These are phyloP conservation scores for Hyphopichia pseudoburtonii DNA, from an alignment of 1,139 yeast genomes.

Conservation along the genomic window DNA sequence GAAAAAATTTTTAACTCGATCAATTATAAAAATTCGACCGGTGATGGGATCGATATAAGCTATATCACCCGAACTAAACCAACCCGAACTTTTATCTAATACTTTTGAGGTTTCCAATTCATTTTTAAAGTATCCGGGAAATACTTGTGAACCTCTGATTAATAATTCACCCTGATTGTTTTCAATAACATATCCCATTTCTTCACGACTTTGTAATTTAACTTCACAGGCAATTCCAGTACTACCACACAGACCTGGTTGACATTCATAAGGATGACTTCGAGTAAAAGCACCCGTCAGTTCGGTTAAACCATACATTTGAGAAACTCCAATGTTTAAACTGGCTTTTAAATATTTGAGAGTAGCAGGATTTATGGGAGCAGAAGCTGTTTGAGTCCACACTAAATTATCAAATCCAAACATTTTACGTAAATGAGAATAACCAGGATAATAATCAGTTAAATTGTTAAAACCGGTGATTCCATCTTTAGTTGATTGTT, in stretches of 20 bases:
- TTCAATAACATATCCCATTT: slow-evolving; percentile 27
- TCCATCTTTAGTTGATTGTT: slow-evolving; percentile 27
- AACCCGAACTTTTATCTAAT: slow-evolving; percentile 38
- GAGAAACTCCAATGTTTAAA: slow-evolving; percentile 32
- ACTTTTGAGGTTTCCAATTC: slow-evolving; percentile 17
- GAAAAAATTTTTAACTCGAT: slow-evolving; percentile 45
- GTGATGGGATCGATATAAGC: slow-evolving; percentile 26
- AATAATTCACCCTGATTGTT: slow-evolving; percentile 30
- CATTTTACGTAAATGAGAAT: slow-evolving; percentile 21
- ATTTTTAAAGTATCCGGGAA: slow-evolving; percentile 26
- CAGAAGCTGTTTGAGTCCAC: slow-evolving; percentile 33
- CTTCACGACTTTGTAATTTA: slow-evolving; percentile 24
- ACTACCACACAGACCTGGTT: slow-evolving; percentile 38
- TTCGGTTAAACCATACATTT: slow-evolving; percentile 41
- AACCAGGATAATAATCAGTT: slow-evolving; percentile 26
- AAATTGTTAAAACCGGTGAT: slow-evolving; percentile 21
- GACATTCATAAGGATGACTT: slow-evolving; percentile 28
- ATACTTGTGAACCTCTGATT: slow-evolving; percentile 33
- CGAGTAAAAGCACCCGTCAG: slow-evolving; percentile 34
- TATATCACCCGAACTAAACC: slow-evolving; percentile 42
- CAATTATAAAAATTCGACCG: slow-evolving; percentile 35
- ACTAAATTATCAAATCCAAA: slow-evolving; percentile 30
- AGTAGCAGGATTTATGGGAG: slow-evolving; percentile 35
- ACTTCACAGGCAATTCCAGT: slow-evolving; percentile 27
- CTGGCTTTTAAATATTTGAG: slow-evolving; percentile 33